Base-by-base conservation (phyloP, 2,329 filamentous ascomycete species). In the Monosporascus sp. region DNA sequence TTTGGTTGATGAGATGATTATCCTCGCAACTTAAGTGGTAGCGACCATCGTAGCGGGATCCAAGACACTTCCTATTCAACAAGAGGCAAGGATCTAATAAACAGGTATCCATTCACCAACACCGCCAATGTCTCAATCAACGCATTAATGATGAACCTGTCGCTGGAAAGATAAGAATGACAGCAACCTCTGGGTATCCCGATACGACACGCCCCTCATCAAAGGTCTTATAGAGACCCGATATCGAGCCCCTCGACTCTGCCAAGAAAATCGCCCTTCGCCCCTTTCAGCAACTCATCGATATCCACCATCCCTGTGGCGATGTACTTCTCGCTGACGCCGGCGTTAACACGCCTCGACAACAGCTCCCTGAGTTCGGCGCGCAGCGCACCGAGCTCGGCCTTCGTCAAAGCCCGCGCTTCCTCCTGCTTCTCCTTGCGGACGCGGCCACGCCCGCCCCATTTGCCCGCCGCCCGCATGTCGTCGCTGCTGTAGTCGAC, bases 401-500 rank as follows among this genome's bases (percentile, higher is more conserved):
- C 85, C 71, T 94, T 96, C 2, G 79, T 85, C 63, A 92, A 68
- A 7, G 71, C 76, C 49, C 81, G 78, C 7, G 85, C 85, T 70
- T 87, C 83, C 64, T 86, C 84, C 67, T 94, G 87, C 72, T 89
- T 89, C 72, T 84, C 78, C 71, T 87, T 88, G 41, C 89, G 76
- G 1, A 88, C 87, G 40, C 82, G 84, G 7, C 91, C 91, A 37
- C 90, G 79, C 0, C 88, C 87, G 48, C 81, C 81, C 64, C 80
- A 79, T 51, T 76, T 78, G 7, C 85, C 82, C 7, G 77, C 78
- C 40, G 79, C 72, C 59, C 88, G 88, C 57, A 96, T 87, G 46
- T 95, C 91, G 37, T 96, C 91, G 55, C 85, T 88, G 66, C 97
- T 91, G 67, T 96, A 96, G 50, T 97, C 93, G 0, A 97, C 89